phyloP scores from a whole-genome alignment of 768 basidiomycete species.

The Clitopilus hobsonii region DNA sequence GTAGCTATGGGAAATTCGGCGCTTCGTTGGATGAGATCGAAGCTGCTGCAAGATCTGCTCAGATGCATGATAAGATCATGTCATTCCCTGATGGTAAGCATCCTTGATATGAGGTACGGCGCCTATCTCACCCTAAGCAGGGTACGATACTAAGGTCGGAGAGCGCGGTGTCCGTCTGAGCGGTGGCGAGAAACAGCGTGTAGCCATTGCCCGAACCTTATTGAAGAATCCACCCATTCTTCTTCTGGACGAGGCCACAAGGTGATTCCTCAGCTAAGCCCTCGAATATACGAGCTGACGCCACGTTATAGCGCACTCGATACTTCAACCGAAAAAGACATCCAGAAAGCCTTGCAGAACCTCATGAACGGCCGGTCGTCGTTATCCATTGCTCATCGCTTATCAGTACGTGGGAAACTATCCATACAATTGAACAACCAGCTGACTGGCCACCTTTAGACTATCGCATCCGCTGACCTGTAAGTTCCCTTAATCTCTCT shows the following conservation, averaged over 20 bases:
- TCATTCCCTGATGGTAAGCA: slow-evolving; percentile 67
- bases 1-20: slow-evolving; percentile 74
- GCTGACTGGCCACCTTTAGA: slow-evolving; percentile 26
- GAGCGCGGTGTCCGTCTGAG: slow-evolving; percentile 82
- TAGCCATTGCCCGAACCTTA: slow-evolving; percentile 82
- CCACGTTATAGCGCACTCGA: slow-evolving; percentile 64
- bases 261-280: slow-evolving; percentile 26
- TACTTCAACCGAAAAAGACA: slow-evolving; percentile 86
- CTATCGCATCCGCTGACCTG: slow-evolving; percentile 59
- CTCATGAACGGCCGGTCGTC: slow-evolving; percentile 71
- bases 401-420: slow-evolving; percentile 49
- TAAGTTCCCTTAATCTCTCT: slow-evolving; percentile 25
- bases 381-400: slow-evolving; percentile 75
- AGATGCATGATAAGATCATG: slow-evolving; percentile 84
- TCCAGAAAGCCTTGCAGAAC: slow-evolving; percentile 82
- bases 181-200: slow-evolving; percentile 88
- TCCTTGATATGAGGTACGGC: no score
- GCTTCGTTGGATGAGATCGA: slow-evolving; percentile 71
- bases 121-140: slow-evolving; percentile 15
- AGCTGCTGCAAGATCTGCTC: slow-evolving; percentile 73
- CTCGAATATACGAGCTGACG: slow-evolving; percentile 2
- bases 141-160: slow-evolving; percentile 85
- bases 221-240: slow-evolving; percentile 83
- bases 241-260: slow-evolving; percentile 75
- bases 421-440: not conserved